phyloP scores from a whole-genome alignment of 352 stramenopile species.

The Phytopythium montanum region DNA sequence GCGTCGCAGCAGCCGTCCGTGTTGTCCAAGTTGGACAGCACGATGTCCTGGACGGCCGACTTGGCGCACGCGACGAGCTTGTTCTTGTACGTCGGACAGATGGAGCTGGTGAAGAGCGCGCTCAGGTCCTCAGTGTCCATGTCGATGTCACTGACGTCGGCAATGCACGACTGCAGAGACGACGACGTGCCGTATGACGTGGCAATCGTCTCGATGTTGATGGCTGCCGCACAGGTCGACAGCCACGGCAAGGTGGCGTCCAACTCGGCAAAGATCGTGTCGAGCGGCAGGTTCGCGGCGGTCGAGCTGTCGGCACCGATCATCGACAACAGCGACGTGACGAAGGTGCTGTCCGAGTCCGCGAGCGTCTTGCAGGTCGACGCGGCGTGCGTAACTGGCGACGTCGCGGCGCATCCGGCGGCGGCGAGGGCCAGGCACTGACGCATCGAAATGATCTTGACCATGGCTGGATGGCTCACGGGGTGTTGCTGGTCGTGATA shows the following conservation, averaged over 20 bases:
- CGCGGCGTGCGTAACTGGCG: background rate
- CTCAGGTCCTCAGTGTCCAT: slow-evolving; percentile 6
- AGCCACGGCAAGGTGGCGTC: slow-evolving; percentile 29
- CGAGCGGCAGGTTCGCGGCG: background rate
- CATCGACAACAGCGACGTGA: background rate
- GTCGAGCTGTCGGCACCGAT: background rate
- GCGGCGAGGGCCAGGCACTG: no score
- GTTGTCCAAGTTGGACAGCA: slow-evolving; percentile 20
- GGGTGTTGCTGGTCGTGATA: no score
- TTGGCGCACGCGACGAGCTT: slow-evolving; percentile 33
- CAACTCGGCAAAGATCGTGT: slow-evolving; percentile 17
- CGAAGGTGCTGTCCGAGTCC: background rate
- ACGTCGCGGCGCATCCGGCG: no score
- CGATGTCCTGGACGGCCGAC: slow-evolving; percentile 16
- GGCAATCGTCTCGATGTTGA: slow-evolving; percentile 26
- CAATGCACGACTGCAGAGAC: slow-evolving; percentile 22
- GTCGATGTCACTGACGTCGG: slow-evolving; percentile 11
- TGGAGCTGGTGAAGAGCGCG: slow-evolving; percentile 3
- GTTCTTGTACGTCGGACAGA: slow-evolving; percentile 27
- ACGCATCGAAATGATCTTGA: no score
- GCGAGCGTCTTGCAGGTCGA: slow-evolving; percentile 1
- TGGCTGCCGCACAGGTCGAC: slow-evolving; percentile 32
- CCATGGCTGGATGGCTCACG: no score
- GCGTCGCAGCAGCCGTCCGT: slow-evolving; percentile 35
- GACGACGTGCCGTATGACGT: slow-evolving; percentile 12